phyloP scores from a whole-genome alignment of 352 stramenopile species.

The Globisporangium sylvaticum region DNA sequence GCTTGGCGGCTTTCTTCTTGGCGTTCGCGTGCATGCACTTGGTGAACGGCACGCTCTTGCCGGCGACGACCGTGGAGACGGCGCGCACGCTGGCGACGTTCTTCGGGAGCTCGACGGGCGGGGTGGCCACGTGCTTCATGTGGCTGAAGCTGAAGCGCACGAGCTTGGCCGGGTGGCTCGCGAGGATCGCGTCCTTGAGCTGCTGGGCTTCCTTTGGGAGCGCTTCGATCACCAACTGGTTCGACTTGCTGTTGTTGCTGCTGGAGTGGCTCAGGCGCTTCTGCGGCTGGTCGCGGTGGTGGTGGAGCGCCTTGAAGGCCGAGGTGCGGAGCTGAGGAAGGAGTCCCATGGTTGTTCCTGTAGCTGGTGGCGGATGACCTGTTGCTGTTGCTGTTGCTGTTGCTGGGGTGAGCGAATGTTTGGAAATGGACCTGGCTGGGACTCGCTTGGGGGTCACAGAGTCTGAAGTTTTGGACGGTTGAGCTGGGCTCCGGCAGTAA shows the following conservation, averaged over 20 bases:
- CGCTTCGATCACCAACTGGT: not conserved
- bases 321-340: slow-evolving; percentile 6
- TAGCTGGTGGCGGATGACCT: not conserved
- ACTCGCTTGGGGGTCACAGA: not conserved
- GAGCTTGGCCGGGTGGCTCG: slow-evolving; percentile 39
- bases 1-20: slow-evolving; percentile 36
- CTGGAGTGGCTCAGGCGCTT: not conserved
- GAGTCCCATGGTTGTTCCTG: not conserved
- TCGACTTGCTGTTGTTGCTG: not conserved
- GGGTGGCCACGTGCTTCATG: slow-evolving; percentile 40
- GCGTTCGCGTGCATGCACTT: slow-evolving; percentile 62
- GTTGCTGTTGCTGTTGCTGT: slow-evolving; percentile 2
- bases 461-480: not conserved
- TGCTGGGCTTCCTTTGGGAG: slow-evolving; percentile 32
- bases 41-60: slow-evolving; percentile 56
- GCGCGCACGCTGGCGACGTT: slow-evolving; percentile 32
- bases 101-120: slow-evolving; percentile 46
- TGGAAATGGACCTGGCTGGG: not conserved
- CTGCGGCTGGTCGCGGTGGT: slow-evolving; percentile 5
- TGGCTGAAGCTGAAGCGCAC: slow-evolving; percentile 48
- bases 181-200: slow-evolving; percentile 50
- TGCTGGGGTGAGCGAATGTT: slow-evolving; percentile 1
- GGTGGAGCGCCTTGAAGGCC: slow-evolving; percentile 1
- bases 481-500: not conserved
- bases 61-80: slow-evolving; percentile 32